phyloP scores from a whole-genome alignment of 345 rosid species.

The Gossypium ekmanianum region DNA sequence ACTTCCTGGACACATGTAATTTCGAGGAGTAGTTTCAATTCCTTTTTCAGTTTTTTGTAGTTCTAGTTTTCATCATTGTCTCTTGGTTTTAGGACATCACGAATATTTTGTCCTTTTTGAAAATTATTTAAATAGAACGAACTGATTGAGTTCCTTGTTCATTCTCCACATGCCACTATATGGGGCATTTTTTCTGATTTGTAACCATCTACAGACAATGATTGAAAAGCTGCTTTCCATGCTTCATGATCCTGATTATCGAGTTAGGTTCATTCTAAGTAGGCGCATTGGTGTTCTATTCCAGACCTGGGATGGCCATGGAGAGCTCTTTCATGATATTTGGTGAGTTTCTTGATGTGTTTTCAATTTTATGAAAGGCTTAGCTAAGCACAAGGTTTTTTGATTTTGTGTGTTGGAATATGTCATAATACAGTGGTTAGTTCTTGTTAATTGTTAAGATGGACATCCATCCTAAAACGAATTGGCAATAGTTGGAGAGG shows the following conservation, averaged over 20 bases:
- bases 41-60: not conserved
- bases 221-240: slow-evolving; percentile 61
- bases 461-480: not conserved
- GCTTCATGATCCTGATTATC: slow-evolving; percentile 83
- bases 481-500: not conserved
- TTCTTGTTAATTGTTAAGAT: not conserved
- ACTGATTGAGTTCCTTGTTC: not conserved
- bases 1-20: not conserved
- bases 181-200: not conserved
- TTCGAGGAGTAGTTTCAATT: not conserved
- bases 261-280: slow-evolving; percentile 70
- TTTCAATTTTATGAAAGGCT: not conserved
- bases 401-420: not conserved
- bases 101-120: not conserved
- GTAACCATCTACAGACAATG: slow-evolving; percentile 53
- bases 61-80: not conserved
- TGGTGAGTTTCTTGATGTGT: slow-evolving; percentile 50
- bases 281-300: slow-evolving; percentile 74
- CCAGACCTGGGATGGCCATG: slow-evolving; percentile 98
- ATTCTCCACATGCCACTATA: not conserved
- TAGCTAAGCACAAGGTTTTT: not conserved
- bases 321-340: slow-evolving; percentile 80
- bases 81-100: not conserved
- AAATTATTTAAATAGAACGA: not conserved
- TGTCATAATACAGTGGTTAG: not conserved